Evolutionary conservation across 768 basidiomycete species (phyloP).

Genomic region (Rhodocollybia butyracea): DNA sequence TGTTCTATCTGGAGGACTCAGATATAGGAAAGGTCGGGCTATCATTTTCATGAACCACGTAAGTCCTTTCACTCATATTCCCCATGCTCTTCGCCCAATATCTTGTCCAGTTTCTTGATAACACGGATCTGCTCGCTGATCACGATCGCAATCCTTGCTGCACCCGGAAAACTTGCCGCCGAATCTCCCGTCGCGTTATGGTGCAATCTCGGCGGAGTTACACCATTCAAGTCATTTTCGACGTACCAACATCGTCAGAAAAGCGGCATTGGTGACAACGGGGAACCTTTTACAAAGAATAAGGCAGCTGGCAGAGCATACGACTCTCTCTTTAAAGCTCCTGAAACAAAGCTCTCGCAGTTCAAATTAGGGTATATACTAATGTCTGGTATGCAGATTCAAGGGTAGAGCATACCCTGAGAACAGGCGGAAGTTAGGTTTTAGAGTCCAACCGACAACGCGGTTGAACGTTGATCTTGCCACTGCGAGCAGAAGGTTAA

Average conservation of each 20-base stretch:
- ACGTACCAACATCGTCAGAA: constrained; percentile 19
- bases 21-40: constrained; percentile 62
- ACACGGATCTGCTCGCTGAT: constrained; percentile 77
- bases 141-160: constrained; percentile 71
- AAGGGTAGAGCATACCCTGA: too few species aligned
- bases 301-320: constrained; percentile 40
- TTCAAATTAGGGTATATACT: constrained; percentile 57
- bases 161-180: constrained; percentile 73
- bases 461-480: too few species aligned
- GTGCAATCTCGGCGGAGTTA: constrained; percentile 67
- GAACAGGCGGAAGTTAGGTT: too few species aligned
- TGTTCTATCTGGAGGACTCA: constrained; percentile 76
- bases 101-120: constrained; percentile 81
- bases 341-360: constrained; percentile 49
- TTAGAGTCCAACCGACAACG: too few species aligned
- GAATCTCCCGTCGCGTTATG: constrained; percentile 74
- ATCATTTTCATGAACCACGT: constrained; percentile 82
- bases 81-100: background rate
- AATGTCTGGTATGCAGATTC: too few species aligned
- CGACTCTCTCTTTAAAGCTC: constrained; percentile 39
- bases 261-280: constrained; percentile 21
- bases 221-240: constrained; percentile 53
- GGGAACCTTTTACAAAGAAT: constrained; percentile 39
- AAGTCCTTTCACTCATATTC: constrained; percentile 17
- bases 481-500: too few species aligned